Conservation (phyloP, 2,329 filamentous ascomycete species). For the Colletotrichum nymphaeae region DNA sequence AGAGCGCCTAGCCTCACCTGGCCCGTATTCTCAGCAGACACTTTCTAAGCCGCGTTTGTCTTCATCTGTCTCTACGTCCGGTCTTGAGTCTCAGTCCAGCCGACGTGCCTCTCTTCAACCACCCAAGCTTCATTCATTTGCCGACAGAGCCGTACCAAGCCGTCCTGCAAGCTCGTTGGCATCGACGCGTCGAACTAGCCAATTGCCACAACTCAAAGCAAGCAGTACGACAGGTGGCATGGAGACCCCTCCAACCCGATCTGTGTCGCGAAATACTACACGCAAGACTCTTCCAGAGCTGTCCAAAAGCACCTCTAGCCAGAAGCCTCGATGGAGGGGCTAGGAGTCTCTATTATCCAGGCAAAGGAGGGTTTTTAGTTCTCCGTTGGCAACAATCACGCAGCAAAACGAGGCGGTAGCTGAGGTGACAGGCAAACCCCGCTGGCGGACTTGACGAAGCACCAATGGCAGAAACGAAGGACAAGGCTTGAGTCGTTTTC, state of each 20-base stretch:
- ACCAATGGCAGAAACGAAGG: background rate
- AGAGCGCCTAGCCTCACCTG: conserved; percentile 62
- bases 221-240: conserved; percentile 54
- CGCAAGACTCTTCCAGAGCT: conserved; percentile 47
- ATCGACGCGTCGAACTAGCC: conserved; percentile 60
- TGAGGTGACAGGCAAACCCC: conserved; percentile 15
- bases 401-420: background rate
- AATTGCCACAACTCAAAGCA: conserved; percentile 62
- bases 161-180: conserved; percentile 70
- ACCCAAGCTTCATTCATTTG: conserved; percentile 46
- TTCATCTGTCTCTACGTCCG: conserved; percentile 56
- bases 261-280: conserved; percentile 58
- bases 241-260: conserved; percentile 59
- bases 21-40: conserved; percentile 58
- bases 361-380: conserved; percentile 4
- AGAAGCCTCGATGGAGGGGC: conserved; percentile 63
- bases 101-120: conserved; percentile 67
- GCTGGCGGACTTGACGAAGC: conserved; percentile 32
- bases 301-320: conserved; percentile 46
- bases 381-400: background rate
- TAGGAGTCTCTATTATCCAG: conserved; percentile 37
- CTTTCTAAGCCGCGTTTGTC: conserved; percentile 57
- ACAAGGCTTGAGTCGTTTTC: background rate
- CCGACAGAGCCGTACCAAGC: conserved; percentile 45
- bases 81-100: conserved; percentile 46